Evolutionary conservation across 2,329 filamentous ascomycete species (phyloP).

Genomic region (Penicillium sp.): DNA sequence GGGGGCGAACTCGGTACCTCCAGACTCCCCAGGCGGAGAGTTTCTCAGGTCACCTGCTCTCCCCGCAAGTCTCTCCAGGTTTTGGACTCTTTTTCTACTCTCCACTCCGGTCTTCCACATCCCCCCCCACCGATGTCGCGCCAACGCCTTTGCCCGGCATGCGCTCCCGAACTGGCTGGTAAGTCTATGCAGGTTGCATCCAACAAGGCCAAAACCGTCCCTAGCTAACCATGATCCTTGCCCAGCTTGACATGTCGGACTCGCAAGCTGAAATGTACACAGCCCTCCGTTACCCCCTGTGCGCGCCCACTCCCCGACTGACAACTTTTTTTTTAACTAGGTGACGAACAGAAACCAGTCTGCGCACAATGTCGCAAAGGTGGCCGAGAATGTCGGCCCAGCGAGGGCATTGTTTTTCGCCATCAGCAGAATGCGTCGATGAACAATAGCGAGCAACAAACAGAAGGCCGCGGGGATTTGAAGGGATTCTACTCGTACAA

Average conservation of each 20-base stretch:
- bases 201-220: not conserved
- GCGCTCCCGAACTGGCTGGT: constrained; percentile 49
- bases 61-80: constrained; percentile 29
- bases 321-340: constrained; percentile 15
- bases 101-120: constrained; percentile 1
- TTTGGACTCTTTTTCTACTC: constrained; percentile 9
- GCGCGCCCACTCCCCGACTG: constrained; percentile 1
- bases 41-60: constrained; percentile 16
- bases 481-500: constrained; percentile 67
- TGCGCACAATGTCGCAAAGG: constrained; percentile 65
- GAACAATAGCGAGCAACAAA: constrained; percentile 54
- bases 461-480: constrained; percentile 47
- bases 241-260: constrained; percentile 58
- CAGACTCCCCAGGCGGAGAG: not conserved
- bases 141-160: constrained; percentile 36
- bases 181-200: constrained; percentile 20
- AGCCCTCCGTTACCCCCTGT: constrained; percentile 2
- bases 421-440: constrained; percentile 71
- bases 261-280: constrained; percentile 62
- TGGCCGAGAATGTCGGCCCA: constrained; percentile 60
- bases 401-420: constrained; percentile 65
- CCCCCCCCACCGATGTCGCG: constrained; percentile 26
- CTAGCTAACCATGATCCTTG: not conserved
- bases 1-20: not conserved
- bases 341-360: constrained; percentile 60